Base-by-base conservation (phyloP, 73 alveolate species). In the Symbiodinium pilosum region DNA sequence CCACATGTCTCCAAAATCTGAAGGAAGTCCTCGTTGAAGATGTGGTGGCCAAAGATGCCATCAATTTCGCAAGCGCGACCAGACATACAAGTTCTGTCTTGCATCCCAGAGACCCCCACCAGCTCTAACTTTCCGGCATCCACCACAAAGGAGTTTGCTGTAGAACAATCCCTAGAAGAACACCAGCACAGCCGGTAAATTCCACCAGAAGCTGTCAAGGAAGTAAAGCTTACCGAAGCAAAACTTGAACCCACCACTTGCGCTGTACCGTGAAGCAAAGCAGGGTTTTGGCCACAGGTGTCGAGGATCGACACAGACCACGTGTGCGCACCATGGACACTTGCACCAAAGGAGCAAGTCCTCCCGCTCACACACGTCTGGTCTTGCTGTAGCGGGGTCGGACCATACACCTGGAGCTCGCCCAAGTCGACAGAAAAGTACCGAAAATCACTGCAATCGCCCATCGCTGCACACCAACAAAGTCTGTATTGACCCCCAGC, bases 181-280 rank as follows among this genome's bases (percentile, higher is more conserved):
- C 84, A 51, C 94, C 94, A 87, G 68, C 94, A 87, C 68, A 87
- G 43, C 24, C 94, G 94, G 39, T 87, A 87, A 30, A 36, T 84
- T 7, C 94, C 94, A 5, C 94, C 94, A 16, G 52, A 7, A 39
- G 56, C 21, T 28, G 36, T 56, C 2, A 87, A 26, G 2, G 84
- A 84, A 36, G 38, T 4, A 5, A 56, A 84, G 28, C 30, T n/a
- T 26, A 30, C n/a, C 94, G 26, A 36, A n/a, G n/a, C n/a, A n/a
- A n/a, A n/a, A n/a, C n/a, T n/a, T n/a, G n/a, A n/a, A n/a, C n/a
- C n/a, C n/a, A n/a, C n/a, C n/a, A n/a, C n/a, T n/a, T n/a, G n/a
- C n/a, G n/a, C n/a, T n/a, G n/a, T n/a, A n/a, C n/a, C n/a, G n/a
- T n/a, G n/a, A n/a, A n/a, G n/a, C n/a, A n/a, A n/a, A n/a, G n/a